Conservation (phyloP, 257 asterid species). For the Paulownia fortunei region DNA sequence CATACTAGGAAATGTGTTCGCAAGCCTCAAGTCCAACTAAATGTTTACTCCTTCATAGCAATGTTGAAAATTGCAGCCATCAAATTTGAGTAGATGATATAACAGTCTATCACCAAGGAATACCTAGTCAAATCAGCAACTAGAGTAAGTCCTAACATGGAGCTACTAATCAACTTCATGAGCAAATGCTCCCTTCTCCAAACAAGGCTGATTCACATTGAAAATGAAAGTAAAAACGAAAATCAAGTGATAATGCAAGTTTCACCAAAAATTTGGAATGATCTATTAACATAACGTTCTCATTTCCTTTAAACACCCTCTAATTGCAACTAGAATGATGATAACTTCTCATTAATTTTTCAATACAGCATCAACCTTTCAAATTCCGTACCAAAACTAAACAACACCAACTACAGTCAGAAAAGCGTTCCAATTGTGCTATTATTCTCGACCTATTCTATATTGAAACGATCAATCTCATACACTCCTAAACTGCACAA, state of each 20-base stretch:
- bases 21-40: background rate
- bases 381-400: conserved; percentile 4
- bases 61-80: background rate
- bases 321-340: background rate
- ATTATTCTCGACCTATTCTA: background rate
- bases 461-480: background rate
- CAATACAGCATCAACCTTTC: background rate
- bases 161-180: background rate
- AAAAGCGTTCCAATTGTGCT: background rate
- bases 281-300: background rate
- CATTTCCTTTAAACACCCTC: background rate
- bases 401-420: background rate
- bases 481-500: background rate
- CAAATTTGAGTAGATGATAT: conserved; percentile 1
- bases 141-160: conserved; percentile 7
- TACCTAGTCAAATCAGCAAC: conserved; percentile 13
- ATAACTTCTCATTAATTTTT: background rate
- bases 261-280: background rate
- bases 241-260: background rate
- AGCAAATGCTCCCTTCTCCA: background rate
- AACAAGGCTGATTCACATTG: background rate
- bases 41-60: background rate
- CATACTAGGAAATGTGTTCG: background rate
- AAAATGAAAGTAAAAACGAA: background rate
- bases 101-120: background rate